Evolutionary conservation across 106 monocot genomes (phyloP).

Genomic region (Cymbidium sinense): DNA sequence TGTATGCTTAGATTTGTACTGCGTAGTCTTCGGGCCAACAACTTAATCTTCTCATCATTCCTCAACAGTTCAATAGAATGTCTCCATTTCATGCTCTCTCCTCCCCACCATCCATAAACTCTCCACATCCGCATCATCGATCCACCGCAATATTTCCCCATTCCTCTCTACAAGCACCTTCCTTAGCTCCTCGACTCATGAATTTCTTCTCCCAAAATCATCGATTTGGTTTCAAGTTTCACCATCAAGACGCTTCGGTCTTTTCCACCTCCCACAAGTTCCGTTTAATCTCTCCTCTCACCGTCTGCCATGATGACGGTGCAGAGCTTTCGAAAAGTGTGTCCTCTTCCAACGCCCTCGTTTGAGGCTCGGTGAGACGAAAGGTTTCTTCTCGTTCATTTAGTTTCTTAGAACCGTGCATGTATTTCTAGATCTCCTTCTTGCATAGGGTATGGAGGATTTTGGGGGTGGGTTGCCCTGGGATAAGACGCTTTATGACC

Average conservation of each 20-base stretch:
- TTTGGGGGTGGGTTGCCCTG: constrained; percentile 69
- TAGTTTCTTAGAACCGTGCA: constrained; percentile 48
- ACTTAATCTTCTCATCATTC: constrained; percentile 57
- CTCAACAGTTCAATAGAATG: constrained; percentile 11
- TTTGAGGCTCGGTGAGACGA: constrained; percentile 18
- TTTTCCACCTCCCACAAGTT: constrained; percentile 59
- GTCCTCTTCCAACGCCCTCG: constrained; percentile 35
- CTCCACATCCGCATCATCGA: constrained; percentile 59
- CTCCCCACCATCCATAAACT: neutral
- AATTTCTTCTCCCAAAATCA: constrained; percentile 21
- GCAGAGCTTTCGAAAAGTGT: constrained; percentile 45
- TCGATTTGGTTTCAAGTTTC: constrained; percentile 6
- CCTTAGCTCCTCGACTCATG: constrained; percentile 59
- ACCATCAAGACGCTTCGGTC: constrained; percentile 9
- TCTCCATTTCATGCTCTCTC: neutral
- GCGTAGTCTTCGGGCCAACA: constrained; percentile 51
- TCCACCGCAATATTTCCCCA: constrained; percentile 34
- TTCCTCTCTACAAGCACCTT: constrained; percentile 64
- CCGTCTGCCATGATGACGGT: constrained; percentile 55
- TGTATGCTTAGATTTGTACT: constrained; percentile 37
- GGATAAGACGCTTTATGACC: constrained; percentile 46
- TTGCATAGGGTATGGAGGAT: constrained; percentile 83
- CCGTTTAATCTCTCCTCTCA: constrained; percentile 20
- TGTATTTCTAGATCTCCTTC: constrained; percentile 64
- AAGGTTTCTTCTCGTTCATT: constrained; percentile 9